A percentile compares a stretch with the other conserved stretches of the same genome.
Conservation (phyloP, 345 rosid genomes). For the Lepidium sativum region DNA sequence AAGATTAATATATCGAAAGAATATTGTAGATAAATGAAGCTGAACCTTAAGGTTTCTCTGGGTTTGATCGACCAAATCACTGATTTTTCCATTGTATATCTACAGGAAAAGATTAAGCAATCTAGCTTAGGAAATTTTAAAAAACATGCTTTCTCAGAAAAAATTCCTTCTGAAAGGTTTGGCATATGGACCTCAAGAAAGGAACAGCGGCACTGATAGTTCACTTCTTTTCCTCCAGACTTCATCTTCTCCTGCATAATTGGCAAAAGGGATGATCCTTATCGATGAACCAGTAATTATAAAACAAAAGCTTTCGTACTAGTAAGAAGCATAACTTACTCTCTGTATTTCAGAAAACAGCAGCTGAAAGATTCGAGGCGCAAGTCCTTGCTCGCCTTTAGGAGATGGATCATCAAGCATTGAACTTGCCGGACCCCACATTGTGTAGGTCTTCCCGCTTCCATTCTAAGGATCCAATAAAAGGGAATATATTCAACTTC, state of each 20-base stretch:
- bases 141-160: background rate
- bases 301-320: background rate
- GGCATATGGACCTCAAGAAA: conserved; percentile 70
- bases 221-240: conserved; percentile 57
- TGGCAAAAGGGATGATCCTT: background rate
- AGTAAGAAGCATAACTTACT: conserved; percentile 36
- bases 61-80: conserved; percentile 86
- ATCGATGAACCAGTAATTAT: conserved; percentile 1
- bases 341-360: conserved; percentile 66
- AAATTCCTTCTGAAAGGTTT: background rate
- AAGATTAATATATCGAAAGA: background rate
- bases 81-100: conserved; percentile 87
- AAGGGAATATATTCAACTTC: background rate
- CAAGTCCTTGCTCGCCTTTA: conserved; percentile 70
- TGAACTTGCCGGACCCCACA: conserved; percentile 98
- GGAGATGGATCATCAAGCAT: conserved; percentile 86
- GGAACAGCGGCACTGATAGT: conserved; percentile 94
- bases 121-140: background rate
- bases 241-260: conserved; percentile 57
- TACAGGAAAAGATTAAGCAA: conserved; percentile 20
- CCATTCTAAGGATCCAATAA: conserved; percentile 46
- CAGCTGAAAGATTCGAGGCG: conserved; percentile 79
- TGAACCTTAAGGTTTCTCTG: conserved; percentile 87
- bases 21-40: background rate
- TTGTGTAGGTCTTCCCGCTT: conserved; percentile 92